These are phyloP conservation scores for Luffa aegyptiaca DNA, from an alignment of 306 rosid species.

Conservation along the genomic window DNA sequence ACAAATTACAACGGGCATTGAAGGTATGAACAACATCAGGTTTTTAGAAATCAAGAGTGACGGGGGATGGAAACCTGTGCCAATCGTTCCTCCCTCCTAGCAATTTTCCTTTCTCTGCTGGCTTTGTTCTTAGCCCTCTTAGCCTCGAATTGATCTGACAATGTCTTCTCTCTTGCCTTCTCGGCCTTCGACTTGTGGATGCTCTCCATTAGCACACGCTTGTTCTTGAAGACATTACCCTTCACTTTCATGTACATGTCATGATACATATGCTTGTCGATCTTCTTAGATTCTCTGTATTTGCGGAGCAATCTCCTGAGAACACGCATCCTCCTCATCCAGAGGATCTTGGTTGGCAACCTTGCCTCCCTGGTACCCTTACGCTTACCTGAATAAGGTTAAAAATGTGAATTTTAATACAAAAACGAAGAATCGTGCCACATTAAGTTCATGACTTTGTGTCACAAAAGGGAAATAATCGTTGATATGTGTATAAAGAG, in stretches of 20 bases:
- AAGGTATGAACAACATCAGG: neutral
- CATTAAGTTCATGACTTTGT: neutral
- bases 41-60: neutral
- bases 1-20: neutral
- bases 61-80: conserved; percentile 40
- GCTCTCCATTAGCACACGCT: conserved; percentile 95
- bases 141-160: conserved; percentile 94
- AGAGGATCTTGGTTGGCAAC: conserved; percentile 81
- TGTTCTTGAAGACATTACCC: conserved; percentile 96
- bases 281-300: conserved; percentile 87
- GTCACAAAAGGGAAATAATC: neutral
- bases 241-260: conserved; percentile 98
- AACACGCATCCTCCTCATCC: conserved; percentile 99
- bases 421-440: neutral
- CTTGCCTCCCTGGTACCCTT: conserved; percentile 99
- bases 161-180: conserved; percentile 95
- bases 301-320: conserved; percentile 92
- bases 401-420: neutral
- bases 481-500: neutral
- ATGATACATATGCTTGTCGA: conserved; percentile 97
- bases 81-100: conserved; percentile 90
- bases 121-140: conserved; percentile 98
- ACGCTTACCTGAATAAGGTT: conserved; percentile 52
- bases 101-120: conserved; percentile 76
- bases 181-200: conserved; percentile 97